Conservation (phyloP, 331 rosid species). For the Acacia pycnantha region DNA sequence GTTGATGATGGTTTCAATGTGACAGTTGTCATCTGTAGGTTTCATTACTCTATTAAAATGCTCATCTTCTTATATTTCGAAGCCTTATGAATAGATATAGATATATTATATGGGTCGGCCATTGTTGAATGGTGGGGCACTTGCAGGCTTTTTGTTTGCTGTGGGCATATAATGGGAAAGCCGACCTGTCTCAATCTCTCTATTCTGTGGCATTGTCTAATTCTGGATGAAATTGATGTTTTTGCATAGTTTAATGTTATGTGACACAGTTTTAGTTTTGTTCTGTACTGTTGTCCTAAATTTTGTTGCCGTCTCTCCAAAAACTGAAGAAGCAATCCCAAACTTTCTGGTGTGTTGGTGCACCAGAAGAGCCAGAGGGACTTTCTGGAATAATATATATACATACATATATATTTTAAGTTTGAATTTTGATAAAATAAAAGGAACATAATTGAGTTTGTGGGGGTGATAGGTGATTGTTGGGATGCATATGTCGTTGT, state of each 20-base stretch:
- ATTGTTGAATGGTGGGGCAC: neutral
- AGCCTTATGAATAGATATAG: neutral
- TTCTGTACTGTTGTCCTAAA: neutral
- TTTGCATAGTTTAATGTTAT: neutral
- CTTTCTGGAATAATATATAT: neutral
- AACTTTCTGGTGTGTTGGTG: constrained; percentile 24
- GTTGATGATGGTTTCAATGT: constrained; percentile 52
- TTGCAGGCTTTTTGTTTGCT: neutral
- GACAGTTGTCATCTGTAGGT: constrained; percentile 45
- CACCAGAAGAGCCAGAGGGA: neutral
- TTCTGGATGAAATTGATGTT: constrained; percentile 13
- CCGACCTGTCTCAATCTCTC: constrained; percentile 30
- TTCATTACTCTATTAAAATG: neutral
- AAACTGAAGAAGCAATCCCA: constrained; percentile 9
- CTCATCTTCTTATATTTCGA: neutral
- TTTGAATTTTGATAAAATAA: neutral
- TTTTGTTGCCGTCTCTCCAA: constrained; percentile 24
- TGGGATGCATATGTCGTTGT: neutral
- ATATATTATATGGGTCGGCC: constrained; percentile 8
- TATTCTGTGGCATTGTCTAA: constrained; percentile 20
- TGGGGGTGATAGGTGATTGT: neutral
- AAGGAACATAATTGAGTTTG: neutral
- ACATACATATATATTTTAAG: neutral
- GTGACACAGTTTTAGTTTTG: neutral
- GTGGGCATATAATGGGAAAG: constrained; percentile 14